Evolutionary conservation across 371 early-diverging fungal species (phyloP).

Genomic region (Parasitella parasitica): DNA sequence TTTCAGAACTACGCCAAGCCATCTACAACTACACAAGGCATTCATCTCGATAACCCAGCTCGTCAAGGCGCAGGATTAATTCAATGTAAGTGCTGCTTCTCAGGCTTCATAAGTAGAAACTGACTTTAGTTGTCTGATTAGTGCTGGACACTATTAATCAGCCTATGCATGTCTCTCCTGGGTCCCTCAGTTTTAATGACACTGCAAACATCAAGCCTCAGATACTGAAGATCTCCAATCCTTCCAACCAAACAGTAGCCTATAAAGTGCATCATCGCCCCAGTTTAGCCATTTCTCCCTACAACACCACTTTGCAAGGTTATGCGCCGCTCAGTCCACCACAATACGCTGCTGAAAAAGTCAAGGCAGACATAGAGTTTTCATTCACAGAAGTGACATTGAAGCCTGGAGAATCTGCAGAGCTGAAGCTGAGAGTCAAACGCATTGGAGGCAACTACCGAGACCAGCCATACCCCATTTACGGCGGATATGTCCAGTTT

Average conservation of each 20-base stretch:
- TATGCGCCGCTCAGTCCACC: slow-evolving; percentile 32
- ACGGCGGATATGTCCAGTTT: slow-evolving; percentile 41
- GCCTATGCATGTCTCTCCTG: slow-evolving; percentile 59
- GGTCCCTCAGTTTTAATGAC: slow-evolving; percentile 70
- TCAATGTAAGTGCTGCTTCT: slow-evolving; percentile 38
- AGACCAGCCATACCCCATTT: slow-evolving; percentile 32
- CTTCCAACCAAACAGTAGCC: slow-evolving; percentile 41
- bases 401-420: slow-evolving; percentile 38
- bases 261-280: slow-evolving; percentile 42
- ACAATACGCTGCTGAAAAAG: slow-evolving; percentile 5
- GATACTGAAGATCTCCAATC: slow-evolving; percentile 49
- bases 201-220: slow-evolving; percentile 39
- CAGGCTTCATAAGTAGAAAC: not conserved
- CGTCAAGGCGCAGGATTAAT: slow-evolving; percentile 80
- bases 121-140: not conserved
- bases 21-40: slow-evolving; percentile 13
- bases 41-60: slow-evolving; percentile 37
- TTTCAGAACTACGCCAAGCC: slow-evolving; percentile 54
- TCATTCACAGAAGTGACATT: slow-evolving; percentile 32
- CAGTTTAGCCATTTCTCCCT: slow-evolving; percentile 42
- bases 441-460: not conserved
- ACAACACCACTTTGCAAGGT: slow-evolving; percentile 23
- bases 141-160: slow-evolving; percentile 60
- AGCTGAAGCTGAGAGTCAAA: slow-evolving; percentile 8
- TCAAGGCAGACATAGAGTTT: slow-evolving; percentile 35